phyloP scores from a whole-genome alignment of 2,329 filamentous ascomycete species.

The Talaromyces verruculosus region DNA sequence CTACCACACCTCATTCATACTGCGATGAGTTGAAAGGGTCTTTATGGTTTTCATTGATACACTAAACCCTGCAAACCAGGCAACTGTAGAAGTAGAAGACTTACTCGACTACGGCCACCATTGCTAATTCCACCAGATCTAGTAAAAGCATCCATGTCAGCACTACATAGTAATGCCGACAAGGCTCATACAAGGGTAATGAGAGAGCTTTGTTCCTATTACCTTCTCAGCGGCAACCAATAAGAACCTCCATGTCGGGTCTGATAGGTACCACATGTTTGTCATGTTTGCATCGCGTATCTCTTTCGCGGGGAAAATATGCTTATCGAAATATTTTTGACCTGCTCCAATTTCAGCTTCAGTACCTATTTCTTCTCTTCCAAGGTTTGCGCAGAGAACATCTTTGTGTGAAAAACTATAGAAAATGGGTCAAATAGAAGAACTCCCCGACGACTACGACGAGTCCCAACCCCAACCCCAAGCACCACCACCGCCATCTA shows the following conservation, averaged over 20 bases:
- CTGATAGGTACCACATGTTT: conserved; percentile 14
- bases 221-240: not conserved
- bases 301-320: conserved; percentile 10
- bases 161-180: too few relatives aligned
- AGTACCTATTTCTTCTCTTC: too few relatives aligned
- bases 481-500: conserved; percentile 36
- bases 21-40: too few relatives aligned
- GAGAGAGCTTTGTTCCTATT: too few relatives aligned
- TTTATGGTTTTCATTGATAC: too few relatives aligned
- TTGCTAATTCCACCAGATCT: too few relatives aligned
- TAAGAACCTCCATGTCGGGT: not conserved
- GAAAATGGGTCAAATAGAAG: conserved; percentile 54
- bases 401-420: not conserved
- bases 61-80: too few relatives aligned
- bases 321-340: conserved; percentile 14
- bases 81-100: too few relatives aligned
- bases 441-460: conserved; percentile 53
- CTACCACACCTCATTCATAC: too few relatives aligned
- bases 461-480: conserved; percentile 39
- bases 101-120: too few relatives aligned
- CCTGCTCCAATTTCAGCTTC: not conserved
- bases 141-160: too few relatives aligned
- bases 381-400: not conserved
- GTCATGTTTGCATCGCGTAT: conserved; percentile 19
- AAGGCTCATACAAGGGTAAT: too few relatives aligned